A percentile compares a stretch with the other conserved stretches of the same genome.
These are phyloP conservation scores for Daucus carota DNA, from an alignment of 129 eudicot genomes.

Conservation along the genomic window DNA sequence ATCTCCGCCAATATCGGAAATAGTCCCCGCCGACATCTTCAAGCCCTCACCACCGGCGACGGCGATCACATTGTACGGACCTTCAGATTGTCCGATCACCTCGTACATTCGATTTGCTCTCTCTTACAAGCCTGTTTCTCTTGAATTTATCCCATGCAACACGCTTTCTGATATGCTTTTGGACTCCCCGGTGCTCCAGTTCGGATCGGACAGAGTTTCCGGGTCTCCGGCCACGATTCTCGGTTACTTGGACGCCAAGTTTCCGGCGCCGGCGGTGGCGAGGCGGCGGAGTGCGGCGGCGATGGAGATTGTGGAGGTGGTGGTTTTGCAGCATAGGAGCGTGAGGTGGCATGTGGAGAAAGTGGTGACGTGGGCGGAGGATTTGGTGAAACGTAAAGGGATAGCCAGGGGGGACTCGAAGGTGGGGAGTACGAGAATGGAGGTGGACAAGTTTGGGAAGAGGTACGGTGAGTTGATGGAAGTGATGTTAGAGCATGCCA, in stretches of 20 bases:
- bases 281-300: constrained; percentile 38
- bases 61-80: constrained; percentile 54
- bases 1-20: constrained; percentile 24
- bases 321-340: constrained; percentile 70
- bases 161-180: constrained; percentile 19
- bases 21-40: constrained; percentile 26
- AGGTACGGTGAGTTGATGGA: constrained; percentile 65
- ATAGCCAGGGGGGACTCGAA: constrained; percentile 54
- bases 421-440: constrained; percentile 82
- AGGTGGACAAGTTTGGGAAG: constrained; percentile 69
- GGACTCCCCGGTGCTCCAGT: constrained; percentile 49
- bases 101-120: constrained; percentile 69
- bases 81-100: constrained; percentile 46
- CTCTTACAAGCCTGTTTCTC: constrained; percentile 56
- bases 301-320: constrained; percentile 74
- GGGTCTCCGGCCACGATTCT: constrained; percentile 56
- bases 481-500: constrained; percentile 89
- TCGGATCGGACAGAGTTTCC: constrained; percentile 51
- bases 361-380: constrained; percentile 92
- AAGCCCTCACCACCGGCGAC: constrained; percentile 18
- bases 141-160: constrained; percentile 49
- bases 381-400: constrained; percentile 76
- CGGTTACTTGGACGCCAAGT: constrained; percentile 55
- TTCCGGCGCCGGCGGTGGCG: constrained; percentile 53
- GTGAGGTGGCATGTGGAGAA: constrained; percentile 84